These are phyloP conservation scores for Penicillium concentricum DNA, from an alignment of 2,329 filamentous ascomycete genomes.

Conservation along the genomic window DNA sequence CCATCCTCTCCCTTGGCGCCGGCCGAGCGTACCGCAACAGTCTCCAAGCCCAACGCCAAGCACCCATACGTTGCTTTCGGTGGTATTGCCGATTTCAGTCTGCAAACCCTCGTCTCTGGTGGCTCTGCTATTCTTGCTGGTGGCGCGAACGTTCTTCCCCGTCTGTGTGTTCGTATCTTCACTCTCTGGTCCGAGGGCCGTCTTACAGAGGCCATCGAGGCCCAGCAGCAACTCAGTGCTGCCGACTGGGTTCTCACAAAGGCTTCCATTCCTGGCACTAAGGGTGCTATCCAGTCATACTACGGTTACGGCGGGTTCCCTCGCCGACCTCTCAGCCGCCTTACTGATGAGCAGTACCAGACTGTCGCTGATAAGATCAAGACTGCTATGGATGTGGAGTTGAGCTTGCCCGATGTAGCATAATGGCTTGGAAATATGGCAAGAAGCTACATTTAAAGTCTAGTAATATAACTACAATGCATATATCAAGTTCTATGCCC, in stretches of 20 bases:
- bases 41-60: constrained; percentile 31
- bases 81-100: constrained; percentile 82
- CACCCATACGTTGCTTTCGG: constrained; percentile 78
- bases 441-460: not conserved
- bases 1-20: constrained; percentile 45
- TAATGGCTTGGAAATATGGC: constrained; percentile 13
- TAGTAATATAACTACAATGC: constrained; percentile 1
- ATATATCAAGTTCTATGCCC: not conserved
- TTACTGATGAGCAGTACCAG: constrained; percentile 32
- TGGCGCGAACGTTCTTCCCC: constrained; percentile 82
- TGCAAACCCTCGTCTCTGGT: constrained; percentile 77
- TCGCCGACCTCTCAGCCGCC: constrained; percentile 56
- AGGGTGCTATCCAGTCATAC: constrained; percentile 77
- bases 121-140: constrained; percentile 85
- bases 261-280: constrained; percentile 79
- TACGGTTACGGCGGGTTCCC: constrained; percentile 82
- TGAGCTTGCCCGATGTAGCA: constrained; percentile 36
- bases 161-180: constrained; percentile 78
- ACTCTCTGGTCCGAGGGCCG: constrained; percentile 73
- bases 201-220: constrained; percentile 69
- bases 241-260: constrained; percentile 86
- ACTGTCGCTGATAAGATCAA: constrained; percentile 36
- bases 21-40: constrained; percentile 22
- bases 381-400: constrained; percentile 37
- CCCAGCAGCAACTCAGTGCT: constrained; percentile 73